These are phyloP conservation scores for Pestalotiopsis sp. DNA, from an alignment of 2,329 filamentous ascomycete species.

Conservation along the genomic window DNA sequence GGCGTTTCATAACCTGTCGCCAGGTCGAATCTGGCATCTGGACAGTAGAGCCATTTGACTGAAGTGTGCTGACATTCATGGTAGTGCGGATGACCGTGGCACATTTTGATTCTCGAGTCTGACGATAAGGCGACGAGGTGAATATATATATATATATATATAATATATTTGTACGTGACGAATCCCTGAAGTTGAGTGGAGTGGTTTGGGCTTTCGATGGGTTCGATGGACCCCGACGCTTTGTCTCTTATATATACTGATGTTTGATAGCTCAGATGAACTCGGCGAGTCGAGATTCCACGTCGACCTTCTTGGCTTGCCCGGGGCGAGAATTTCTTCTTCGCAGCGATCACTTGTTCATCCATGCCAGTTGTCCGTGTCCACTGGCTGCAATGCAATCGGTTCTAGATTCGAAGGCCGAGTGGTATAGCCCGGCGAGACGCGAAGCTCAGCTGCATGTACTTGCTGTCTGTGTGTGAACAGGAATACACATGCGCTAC, in stretches of 20 bases:
- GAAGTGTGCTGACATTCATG: constrained; percentile 56
- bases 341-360: neutral
- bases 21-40: constrained; percentile 47
- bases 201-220: neutral
- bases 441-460: neutral
- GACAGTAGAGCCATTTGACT: constrained; percentile 56
- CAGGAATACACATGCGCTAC: neutral
- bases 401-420: neutral
- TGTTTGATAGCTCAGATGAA: neutral
- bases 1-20: constrained; percentile 49
- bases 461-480: neutral
- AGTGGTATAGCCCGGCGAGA: neutral
- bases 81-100: constrained; percentile 52
- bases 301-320: constrained; percentile 23
- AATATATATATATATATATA: neutral
- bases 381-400: neutral
- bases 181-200: neutral
- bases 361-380: constrained; percentile 3
- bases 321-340: neutral
- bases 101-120: constrained; percentile 41
- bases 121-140: neutral
- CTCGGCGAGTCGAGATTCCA: neutral
- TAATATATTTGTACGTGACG: no score
- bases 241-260: constrained; percentile 13
- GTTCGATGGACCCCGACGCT: neutral